These are phyloP conservation scores for Colletotrichum lupini DNA, from an alignment of 2,329 filamentous ascomycete species.

Conservation along the genomic window DNA sequence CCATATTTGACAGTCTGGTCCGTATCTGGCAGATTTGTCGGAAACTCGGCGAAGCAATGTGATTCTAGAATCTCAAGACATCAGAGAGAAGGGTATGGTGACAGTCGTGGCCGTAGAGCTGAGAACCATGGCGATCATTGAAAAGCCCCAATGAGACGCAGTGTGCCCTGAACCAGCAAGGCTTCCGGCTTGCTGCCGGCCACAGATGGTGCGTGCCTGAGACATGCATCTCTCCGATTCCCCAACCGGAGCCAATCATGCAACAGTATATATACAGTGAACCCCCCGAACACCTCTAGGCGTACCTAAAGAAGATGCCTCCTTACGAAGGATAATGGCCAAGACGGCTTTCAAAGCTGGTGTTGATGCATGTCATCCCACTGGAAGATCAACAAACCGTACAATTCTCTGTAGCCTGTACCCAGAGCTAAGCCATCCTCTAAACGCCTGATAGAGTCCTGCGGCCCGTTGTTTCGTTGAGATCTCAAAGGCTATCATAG, in stretches of 20 bases:
- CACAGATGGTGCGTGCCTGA: not conserved
- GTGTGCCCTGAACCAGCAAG: not conserved
- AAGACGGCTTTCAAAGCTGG: not conserved
- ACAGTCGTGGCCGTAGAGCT: not conserved
- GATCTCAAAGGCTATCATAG: not conserved
- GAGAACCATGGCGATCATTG: not conserved
- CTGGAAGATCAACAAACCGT: not conserved
- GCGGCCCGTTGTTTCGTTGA: not conserved
- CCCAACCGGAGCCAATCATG: not conserved
- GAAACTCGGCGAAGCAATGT: not conserved
- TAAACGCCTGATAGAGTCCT: not conserved
- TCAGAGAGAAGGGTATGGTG: not conserved
- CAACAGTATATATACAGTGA: not conserved
- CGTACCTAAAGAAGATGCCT: not conserved
- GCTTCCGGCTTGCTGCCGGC: not conserved
- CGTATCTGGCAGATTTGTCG: not conserved
- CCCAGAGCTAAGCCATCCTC: not conserved
- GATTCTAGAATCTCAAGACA: not conserved
- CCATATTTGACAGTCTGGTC: not conserved
- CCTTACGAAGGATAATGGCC: not conserved
- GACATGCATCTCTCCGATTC: not conserved
- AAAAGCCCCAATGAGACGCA: not conserved
- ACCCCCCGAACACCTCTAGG: not conserved
- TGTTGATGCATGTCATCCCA: not conserved
- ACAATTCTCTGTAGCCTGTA: not conserved